Percentiles rank a stretch among this genome's conserved stretches.
Evolutionary conservation across 345 rosid species (phyloP).

Genomic region (Citrus medica): DNA sequence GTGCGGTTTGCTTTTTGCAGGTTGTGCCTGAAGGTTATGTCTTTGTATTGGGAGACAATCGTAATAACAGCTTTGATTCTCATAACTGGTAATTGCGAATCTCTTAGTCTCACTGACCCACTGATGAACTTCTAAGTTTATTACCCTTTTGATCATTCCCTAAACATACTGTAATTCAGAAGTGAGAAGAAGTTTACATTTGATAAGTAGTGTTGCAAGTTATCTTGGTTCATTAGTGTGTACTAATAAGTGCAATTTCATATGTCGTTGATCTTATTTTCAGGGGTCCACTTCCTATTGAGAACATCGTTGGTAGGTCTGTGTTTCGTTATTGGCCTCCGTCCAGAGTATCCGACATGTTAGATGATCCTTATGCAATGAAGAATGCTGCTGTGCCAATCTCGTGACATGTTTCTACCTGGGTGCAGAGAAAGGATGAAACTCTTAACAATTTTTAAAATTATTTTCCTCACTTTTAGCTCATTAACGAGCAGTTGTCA

Average conservation of each 20-base stretch:
- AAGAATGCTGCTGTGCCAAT: constrained; percentile 34
- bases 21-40: constrained; percentile 80
- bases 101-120: background rate
- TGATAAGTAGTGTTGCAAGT: background rate
- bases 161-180: background rate
- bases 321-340: constrained; percentile 83
- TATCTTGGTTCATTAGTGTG: background rate
- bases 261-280: background rate
- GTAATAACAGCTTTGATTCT: constrained; percentile 88
- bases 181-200: background rate
- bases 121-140: background rate
- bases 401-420: constrained; percentile 35
- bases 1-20: constrained; percentile 33
- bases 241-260: background rate
- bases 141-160: background rate
- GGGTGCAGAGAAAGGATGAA: background rate
- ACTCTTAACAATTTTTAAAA: background rate
- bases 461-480: background rate
- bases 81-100: constrained; percentile 66
- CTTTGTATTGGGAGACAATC: constrained; percentile 92
- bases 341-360: constrained; percentile 57
- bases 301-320: constrained; percentile 66
- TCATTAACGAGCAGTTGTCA: constrained; percentile 15
- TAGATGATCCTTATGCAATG: constrained; percentile 29
- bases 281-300: constrained; percentile 86